Conservation (phyloP, 2,329 filamentous ascomycete species). For the Aspergillus puulaauensis region DNA sequence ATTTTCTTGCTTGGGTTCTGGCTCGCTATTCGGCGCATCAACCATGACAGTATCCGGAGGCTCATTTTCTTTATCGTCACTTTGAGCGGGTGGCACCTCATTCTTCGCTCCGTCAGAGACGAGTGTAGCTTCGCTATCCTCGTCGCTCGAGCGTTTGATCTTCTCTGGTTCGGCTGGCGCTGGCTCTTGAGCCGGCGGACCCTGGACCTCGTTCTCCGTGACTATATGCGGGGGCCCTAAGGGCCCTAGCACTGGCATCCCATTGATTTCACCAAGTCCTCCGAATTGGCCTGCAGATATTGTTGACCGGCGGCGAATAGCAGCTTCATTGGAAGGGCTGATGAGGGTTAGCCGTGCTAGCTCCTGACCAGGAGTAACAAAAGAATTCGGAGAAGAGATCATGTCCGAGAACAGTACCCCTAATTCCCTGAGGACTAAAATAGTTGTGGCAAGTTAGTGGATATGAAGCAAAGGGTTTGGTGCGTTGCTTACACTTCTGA, state of each 20-base stretch:
- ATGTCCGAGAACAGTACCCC: slow-evolving; percentile 69
- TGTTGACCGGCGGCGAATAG: slow-evolving; percentile 50
- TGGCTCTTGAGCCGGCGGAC: slow-evolving; percentile 14
- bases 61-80: slow-evolving; percentile 43
- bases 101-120: slow-evolving; percentile 29
- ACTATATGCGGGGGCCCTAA: slow-evolving; percentile 38
- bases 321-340: slow-evolving; percentile 55
- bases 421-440: slow-evolving; percentile 71
- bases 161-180: slow-evolving; percentile 15
- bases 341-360: slow-evolving; percentile 79
- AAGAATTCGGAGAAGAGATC: slow-evolving; percentile 60
- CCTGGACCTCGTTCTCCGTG: slow-evolving; percentile 18
- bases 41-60: slow-evolving; percentile 23
- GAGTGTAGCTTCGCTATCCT: slow-evolving; percentile 37
- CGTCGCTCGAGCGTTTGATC: slow-evolving; percentile 28
- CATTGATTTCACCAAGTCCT: slow-evolving; percentile 44
- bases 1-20: slow-evolving; percentile 11
- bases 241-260: slow-evolving; percentile 47
- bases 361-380: slow-evolving; percentile 70
- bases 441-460: slow-evolving; percentile 2
- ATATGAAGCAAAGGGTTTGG: background rate
- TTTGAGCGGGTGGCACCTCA: slow-evolving; percentile 16
- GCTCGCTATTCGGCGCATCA: slow-evolving; percentile 20
- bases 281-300: slow-evolving; percentile 31
- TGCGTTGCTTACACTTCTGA: slow-evolving; percentile 66